phyloP scores from a whole-genome alignment of 768 basidiomycete species.

The Xerocomellus amylosporus region DNA sequence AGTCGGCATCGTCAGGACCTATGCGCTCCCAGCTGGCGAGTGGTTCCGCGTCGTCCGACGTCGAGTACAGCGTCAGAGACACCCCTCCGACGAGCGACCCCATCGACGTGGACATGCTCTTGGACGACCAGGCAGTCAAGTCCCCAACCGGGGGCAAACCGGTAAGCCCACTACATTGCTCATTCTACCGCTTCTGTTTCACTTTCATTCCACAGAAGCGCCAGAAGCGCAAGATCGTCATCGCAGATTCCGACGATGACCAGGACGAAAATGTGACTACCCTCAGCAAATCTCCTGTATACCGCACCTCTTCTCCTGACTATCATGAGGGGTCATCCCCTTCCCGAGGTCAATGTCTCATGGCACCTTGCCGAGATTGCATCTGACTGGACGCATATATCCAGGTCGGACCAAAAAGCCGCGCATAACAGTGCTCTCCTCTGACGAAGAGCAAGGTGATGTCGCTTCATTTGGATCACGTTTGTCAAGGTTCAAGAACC shows the following conservation, averaged over 20 bases:
- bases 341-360: slow-evolving; percentile 21
- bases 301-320: slow-evolving; percentile 29
- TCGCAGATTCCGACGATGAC: slow-evolving; percentile 76
- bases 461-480: slow-evolving; percentile 52
- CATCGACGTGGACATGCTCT: slow-evolving; percentile 73
- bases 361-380: not conserved
- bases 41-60: slow-evolving; percentile 46
- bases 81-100: slow-evolving; percentile 79
- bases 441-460: slow-evolving; percentile 47
- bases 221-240: slow-evolving; percentile 65
- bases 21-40: slow-evolving; percentile 41
- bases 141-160: slow-evolving; percentile 31
- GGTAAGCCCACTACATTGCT: slow-evolving; percentile 28
- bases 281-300: slow-evolving; percentile 12
- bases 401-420: slow-evolving; percentile 58
- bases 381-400: slow-evolving; percentile 8
- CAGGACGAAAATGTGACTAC: slow-evolving; percentile 8
- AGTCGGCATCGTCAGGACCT: slow-evolving; percentile 27
- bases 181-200: not conserved
- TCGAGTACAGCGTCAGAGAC: slow-evolving; percentile 43
- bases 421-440: slow-evolving; percentile 48
- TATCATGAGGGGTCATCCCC: slow-evolving; percentile 28
- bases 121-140: slow-evolving; percentile 43
- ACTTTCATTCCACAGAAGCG: slow-evolving; percentile 30
- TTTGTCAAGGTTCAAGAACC: slow-evolving; percentile 65